Conservation (phyloP, 352 stramenopile genomes). For the Thalassiosira pacifica region DNA sequence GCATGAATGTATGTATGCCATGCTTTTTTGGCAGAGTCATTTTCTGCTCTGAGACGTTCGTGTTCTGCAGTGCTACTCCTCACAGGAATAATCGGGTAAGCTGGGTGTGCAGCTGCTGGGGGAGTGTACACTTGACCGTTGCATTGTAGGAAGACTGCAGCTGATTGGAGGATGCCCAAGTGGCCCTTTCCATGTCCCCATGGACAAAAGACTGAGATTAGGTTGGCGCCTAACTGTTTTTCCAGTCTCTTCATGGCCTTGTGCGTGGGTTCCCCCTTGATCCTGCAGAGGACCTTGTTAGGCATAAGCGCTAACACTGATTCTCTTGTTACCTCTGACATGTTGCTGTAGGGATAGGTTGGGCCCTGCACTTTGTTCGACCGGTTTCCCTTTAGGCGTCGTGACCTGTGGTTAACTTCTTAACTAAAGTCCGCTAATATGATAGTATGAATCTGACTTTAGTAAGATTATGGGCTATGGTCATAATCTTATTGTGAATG, state of each 20-base stretch:
- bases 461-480: no score
- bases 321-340: no score
- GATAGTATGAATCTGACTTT: no score
- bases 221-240: not conserved
- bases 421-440: no score
- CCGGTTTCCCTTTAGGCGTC: no score
- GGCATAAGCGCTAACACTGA: conserved; percentile 10
- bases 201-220: not conserved
- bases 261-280: conserved; percentile 1
- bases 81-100: conserved; percentile 5
- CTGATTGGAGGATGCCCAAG: not conserved
- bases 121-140: not conserved
- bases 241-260: not conserved
- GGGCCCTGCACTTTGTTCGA: no score
- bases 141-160: not conserved
- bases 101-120: not conserved
- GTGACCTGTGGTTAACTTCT: no score
- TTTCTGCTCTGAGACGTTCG: not conserved
- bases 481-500: no score
- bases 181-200: not conserved
- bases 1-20: no score
- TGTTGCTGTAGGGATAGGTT: no score
- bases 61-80: not conserved
- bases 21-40: not conserved
- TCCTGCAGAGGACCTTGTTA: not conserved